Conservation (phyloP, 2,329 filamentous ascomycete species). For the Falciphora oryzae region DNA sequence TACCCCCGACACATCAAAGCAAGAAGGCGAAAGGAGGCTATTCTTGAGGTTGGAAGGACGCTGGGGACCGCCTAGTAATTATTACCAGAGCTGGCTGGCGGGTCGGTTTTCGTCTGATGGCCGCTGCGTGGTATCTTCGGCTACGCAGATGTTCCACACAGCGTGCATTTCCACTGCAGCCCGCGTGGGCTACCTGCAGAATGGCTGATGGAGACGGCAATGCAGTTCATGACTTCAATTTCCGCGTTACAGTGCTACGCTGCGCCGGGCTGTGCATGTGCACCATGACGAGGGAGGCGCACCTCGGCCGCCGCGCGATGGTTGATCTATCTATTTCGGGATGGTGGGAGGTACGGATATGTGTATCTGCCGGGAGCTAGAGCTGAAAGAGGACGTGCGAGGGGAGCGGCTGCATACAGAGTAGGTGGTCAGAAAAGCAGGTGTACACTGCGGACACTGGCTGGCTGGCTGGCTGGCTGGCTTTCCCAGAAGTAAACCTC, state of each 20-base stretch:
- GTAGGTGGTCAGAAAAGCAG: neutral
- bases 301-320: neutral
- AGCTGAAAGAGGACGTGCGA: neutral
- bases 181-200: too few relatives aligned
- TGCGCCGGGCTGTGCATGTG: neutral
- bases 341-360: neutral
- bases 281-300: conserved; percentile 3
- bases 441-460: too few relatives aligned
- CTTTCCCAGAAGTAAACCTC: neutral
- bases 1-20: neutral
- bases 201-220: too few relatives aligned
- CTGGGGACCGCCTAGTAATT: neutral
- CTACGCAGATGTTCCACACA: neutral
- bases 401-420: too few relatives aligned
- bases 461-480: neutral
- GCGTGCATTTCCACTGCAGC: neutral
- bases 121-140: neutral
- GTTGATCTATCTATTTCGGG: neutral
- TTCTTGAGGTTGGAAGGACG: neutral
- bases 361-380: neutral
- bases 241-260: neutral
- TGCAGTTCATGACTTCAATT: neutral
- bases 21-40: too few relatives aligned
- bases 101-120: too few relatives aligned
- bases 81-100: neutral